These are phyloP conservation scores for Jamesozyma jinghongensis DNA, from an alignment of 805 yeast genomes.

Conservation along the genomic window DNA sequence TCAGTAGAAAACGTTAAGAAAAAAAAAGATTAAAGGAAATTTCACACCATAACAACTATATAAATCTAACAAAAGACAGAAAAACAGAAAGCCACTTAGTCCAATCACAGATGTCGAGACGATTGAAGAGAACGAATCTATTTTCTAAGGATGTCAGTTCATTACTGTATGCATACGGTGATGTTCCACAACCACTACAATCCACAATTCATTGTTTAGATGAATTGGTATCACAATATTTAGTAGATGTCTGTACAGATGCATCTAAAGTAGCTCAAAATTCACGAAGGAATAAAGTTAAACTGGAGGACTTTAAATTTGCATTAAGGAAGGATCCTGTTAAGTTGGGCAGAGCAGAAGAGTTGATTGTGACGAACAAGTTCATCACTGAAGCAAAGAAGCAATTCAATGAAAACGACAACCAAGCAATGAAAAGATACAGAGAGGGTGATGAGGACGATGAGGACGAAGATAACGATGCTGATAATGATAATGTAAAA, in stretches of 20 bases:
- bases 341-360: constrained; percentile 62
- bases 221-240: constrained; percentile 55
- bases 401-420: constrained; percentile 57
- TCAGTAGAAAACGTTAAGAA: no score
- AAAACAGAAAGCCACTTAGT: not conserved
- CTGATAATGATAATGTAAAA: constrained; percentile 15
- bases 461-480: constrained; percentile 24
- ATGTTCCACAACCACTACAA: constrained; percentile 53
- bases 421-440: constrained; percentile 29
- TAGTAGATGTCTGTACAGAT: constrained; percentile 51
- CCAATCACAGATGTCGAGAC: constrained; percentile 29
- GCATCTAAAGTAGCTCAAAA: constrained; percentile 43
- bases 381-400: constrained; percentile 58
- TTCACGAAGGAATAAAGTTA: constrained; percentile 50
- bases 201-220: constrained; percentile 60
- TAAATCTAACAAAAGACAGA: not conserved
- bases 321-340: constrained; percentile 57
- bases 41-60: not conserved
- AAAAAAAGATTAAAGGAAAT: not conserved
- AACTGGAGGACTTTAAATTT: constrained; percentile 64
- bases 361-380: constrained; percentile 49
- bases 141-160: constrained; percentile 47
- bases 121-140: constrained; percentile 35
- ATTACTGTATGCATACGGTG: constrained; percentile 64
- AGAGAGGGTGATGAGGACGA: constrained; percentile 21